Conservation (phyloP, 768 basidiomycete species). For the Exsudoporus frostii region DNA sequence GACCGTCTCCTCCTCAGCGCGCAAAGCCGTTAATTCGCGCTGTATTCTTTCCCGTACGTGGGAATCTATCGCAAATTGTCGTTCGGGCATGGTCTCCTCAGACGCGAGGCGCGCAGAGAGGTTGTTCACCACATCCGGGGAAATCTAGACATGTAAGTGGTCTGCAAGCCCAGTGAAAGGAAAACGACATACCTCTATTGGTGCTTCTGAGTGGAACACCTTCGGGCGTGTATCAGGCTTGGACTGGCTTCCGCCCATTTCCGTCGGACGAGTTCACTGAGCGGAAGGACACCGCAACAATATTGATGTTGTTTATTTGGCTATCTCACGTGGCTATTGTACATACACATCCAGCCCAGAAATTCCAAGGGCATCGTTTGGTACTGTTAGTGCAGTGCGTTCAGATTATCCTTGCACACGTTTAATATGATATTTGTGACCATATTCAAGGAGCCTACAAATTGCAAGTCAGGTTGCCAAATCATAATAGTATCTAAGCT, state of each 20-base stretch:
- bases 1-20: slow-evolving; percentile 66
- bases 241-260: slow-evolving; percentile 73
- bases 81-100: slow-evolving; percentile 57
- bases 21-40: slow-evolving; percentile 61
- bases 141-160: slow-evolving; percentile 53
- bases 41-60: slow-evolving; percentile 72
- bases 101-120: slow-evolving; percentile 64
- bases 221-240: slow-evolving; percentile 52
- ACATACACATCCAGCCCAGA: not conserved
- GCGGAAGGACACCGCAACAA: not conserved
- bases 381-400: not conserved
- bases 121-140: slow-evolving; percentile 77
- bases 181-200: slow-evolving; percentile 45
- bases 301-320: slow-evolving; percentile 12
- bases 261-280: not conserved
- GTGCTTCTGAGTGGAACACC: slow-evolving; percentile 52
- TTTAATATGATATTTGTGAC: slow-evolving; percentile 44
- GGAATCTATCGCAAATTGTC: slow-evolving; percentile 71
- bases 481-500: not conserved
- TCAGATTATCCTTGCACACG: slow-evolving; percentile 5
- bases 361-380: not conserved
- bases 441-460: slow-evolving; percentile 47
- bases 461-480: slow-evolving; percentile 1
- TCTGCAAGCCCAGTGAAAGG: not conserved
- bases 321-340: not conserved